Percentiles rank a stretch among this genome's conserved stretches.
These are phyloP conservation scores for Pyrenula aspistea DNA, from an alignment of 495 filamentous ascomycete genomes.

Conservation along the genomic window DNA sequence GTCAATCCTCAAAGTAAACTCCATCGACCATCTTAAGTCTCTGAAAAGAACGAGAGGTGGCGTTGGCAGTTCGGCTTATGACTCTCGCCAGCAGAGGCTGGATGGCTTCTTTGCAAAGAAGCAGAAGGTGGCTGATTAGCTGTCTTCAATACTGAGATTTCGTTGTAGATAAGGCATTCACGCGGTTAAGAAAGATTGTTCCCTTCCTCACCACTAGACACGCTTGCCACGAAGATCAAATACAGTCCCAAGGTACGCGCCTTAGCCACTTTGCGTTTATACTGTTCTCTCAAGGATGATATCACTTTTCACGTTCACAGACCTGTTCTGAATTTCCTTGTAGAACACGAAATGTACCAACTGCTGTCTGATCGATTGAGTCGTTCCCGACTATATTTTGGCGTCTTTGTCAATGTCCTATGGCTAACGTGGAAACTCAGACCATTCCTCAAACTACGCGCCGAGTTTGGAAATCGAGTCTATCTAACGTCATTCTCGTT, in stretches of 20 bases:
- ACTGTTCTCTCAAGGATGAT: too few relatives aligned
- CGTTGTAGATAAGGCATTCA: too few relatives aligned
- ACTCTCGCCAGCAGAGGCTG: constrained; percentile 57
- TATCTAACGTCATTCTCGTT: too few relatives aligned
- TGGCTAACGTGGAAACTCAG: too few relatives aligned
- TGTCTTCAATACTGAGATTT: too few relatives aligned
- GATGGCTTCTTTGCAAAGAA: constrained; percentile 65
- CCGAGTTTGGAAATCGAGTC: too few relatives aligned
- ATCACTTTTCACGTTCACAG: constrained; percentile 52
- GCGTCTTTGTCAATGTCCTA: constrained; percentile 3
- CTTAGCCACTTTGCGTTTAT: too few relatives aligned
- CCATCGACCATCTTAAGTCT: constrained; percentile 52
- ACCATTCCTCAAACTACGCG: too few relatives aligned
- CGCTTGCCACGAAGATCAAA: too few relatives aligned
- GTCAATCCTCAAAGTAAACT: constrained; percentile 24
- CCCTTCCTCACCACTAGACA: too few relatives aligned
- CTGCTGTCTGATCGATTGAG: constrained; percentile 55
- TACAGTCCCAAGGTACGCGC: too few relatives aligned
- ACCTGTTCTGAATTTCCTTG: constrained; percentile 61
- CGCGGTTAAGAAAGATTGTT: too few relatives aligned
- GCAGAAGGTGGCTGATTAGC: constrained; percentile 11
- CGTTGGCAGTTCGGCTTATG: constrained; percentile 62
- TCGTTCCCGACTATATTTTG: constrained; percentile 2
- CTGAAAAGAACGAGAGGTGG: constrained; percentile 61
- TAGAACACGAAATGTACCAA: constrained; percentile 60